Evolutionary conservation across 2,329 filamentous ascomycete species (phyloP), one percentile per base, ranked within the genome.

Genomic region (Setomelanomma holmii): DNA sequence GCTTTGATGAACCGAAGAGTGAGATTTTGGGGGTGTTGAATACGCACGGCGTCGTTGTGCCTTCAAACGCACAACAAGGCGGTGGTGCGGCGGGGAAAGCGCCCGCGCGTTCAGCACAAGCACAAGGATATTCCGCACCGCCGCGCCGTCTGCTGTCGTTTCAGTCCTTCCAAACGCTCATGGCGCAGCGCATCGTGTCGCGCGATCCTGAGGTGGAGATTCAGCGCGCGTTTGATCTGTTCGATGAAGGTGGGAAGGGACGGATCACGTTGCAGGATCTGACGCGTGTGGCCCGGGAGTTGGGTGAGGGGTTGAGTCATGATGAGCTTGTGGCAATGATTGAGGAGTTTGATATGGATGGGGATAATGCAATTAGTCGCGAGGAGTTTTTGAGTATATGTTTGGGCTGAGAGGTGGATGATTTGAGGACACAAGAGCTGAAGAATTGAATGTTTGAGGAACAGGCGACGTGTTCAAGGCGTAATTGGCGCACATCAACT

Each of bases 261-360:
- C 87, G 89, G 61, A 96, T 99, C 64, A 92, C 89, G 45, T 79
- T 97, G 41, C 89, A 95, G 54, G 95, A 98, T 78, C 79, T 99
- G 76, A 82, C 91, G 56, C 82, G 91, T 51, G 91, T 98, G 21
- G 92, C 93, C 51, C 85, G 91, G 66, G 95, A 98, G 74, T 80
- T 99, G 59, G 95, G 95, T 6, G 93, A 98, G 75, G 91, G 90
- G 11, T 82, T 99, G 63, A 91, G 95, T 64, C 93, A 99, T 69
- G 90, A 96, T 67, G 95, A 99, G 75, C 82, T 99, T 56, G 83
- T 86, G 64, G 92, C 92, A 60, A 99, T 99, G 95, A 95, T 99
- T 78, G 92, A 97, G 69, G 93, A 98, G 76, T 96, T 98, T 79
- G 95, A 99, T 78, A 83, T 97, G 60, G 90, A 96, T 70, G 93